Conservation (phyloP, 495 filamentous ascomycete genomes). For the Aspergillus panamensis region DNA sequence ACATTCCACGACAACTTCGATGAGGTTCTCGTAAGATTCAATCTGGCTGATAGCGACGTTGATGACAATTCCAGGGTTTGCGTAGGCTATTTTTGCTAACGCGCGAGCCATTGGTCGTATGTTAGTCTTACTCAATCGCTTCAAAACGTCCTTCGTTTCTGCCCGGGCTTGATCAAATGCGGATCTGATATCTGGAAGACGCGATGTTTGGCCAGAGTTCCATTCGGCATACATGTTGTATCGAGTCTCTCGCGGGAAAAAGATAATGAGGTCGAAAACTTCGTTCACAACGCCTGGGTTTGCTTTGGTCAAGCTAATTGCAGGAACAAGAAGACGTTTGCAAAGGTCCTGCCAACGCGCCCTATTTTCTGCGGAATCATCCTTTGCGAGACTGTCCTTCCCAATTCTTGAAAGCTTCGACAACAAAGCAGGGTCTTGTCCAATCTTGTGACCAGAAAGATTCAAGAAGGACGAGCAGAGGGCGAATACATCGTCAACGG, state of each 20-base stretch:
- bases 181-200: constrained; percentile 69
- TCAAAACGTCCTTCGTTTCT: constrained; percentile 78
- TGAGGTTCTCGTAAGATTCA: constrained; percentile 87
- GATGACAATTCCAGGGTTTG: constrained; percentile 89
- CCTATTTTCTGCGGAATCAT: constrained; percentile 64
- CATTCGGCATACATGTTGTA: constrained; percentile 93
- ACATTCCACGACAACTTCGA: constrained; percentile 88
- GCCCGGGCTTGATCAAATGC: constrained; percentile 71
- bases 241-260: constrained; percentile 69
- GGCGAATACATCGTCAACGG: constrained; percentile 82
- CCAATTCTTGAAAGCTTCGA: constrained; percentile 80
- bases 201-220: constrained; percentile 72
- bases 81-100: constrained; percentile 81
- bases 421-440: constrained; percentile 73
- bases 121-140: constrained; percentile 80
- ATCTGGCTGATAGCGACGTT: constrained; percentile 80
- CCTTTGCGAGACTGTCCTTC: constrained; percentile 63
- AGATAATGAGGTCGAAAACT: constrained; percentile 74
- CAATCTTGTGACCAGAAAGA: constrained; percentile 80
- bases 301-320: constrained; percentile 73
- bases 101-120: constrained; percentile 77
- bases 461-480: constrained; percentile 84
- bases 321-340: constrained; percentile 76
- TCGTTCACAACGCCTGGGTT: constrained; percentile 83
- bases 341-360: constrained; percentile 76